A percentile compares a stretch with the other conserved stretches of the same genome.
These are phyloP conservation scores for Alternaria incomplexa DNA, from an alignment of 2,329 filamentous ascomycete genomes.

Conservation along the genomic window DNA sequence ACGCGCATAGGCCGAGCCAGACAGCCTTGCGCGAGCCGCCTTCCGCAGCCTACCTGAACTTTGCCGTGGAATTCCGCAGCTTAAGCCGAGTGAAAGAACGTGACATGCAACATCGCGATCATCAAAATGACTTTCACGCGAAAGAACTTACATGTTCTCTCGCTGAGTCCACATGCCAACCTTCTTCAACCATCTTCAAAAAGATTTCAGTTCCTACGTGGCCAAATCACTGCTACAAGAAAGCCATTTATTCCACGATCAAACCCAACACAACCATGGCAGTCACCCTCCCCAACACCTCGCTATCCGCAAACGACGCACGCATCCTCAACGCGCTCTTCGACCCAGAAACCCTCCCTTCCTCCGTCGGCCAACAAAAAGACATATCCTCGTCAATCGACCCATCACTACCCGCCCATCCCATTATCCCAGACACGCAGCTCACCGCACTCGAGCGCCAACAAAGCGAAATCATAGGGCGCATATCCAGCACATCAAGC, in stretches of 20 bases:
- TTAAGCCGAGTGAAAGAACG: conserved; percentile 23
- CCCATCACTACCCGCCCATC: conserved; percentile 48
- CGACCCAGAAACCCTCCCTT: conserved; percentile 49
- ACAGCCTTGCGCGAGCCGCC: background rate
- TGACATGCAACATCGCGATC: background rate
- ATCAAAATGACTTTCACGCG: background rate
- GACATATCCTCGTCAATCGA: conserved; percentile 54
- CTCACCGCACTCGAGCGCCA: conserved; percentile 50
- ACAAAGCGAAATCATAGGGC: conserved; percentile 54
- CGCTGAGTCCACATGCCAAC: background rate
- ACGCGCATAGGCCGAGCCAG: background rate
- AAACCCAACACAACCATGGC: conserved; percentile 21
- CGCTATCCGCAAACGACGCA: conserved; percentile 45
- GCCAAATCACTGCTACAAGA: background rate
- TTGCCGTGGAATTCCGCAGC: conserved; percentile 21
- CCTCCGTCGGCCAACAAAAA: conserved; percentile 58
- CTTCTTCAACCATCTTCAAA: background rate
- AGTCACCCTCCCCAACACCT: conserved; percentile 54
- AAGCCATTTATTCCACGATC: background rate
- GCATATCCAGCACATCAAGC: conserved; percentile 23
- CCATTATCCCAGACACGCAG: conserved; percentile 46
- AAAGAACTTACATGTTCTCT: background rate
- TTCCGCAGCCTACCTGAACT: background rate
- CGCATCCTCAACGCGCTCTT: conserved; percentile 49
- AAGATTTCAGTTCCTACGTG: background rate